Evolutionary conservation across 306 rosid genomes (phyloP), one percentile per base, ranked within the genome.

Genomic region (Glycine soja): DNA sequence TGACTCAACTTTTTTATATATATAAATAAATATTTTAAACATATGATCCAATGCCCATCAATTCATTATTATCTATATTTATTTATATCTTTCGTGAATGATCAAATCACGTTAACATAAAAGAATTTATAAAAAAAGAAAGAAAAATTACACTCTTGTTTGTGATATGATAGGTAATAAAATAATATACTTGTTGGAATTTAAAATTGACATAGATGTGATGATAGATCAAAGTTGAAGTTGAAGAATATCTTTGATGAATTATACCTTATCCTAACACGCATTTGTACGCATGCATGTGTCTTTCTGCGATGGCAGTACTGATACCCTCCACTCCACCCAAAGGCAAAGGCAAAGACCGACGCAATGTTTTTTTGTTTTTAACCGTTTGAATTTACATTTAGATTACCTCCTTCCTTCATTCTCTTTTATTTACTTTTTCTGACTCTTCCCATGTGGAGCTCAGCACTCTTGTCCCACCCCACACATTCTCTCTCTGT

Each of bases 371-470:
- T 24, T 24, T 19, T 24, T 24, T 24, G 30, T 24, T 24, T 24
- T 24, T 24, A 24, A 24, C 30, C 30, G 30, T 24, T 24, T 24
- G 30, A 24, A 24, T 36, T 36, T 36, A 36, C 4, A 57, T 10
- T 24, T 19, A 78, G 71, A 70, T 70, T 47, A 15, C 0, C 10
- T 38, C 43, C 43, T 6, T 19, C 5, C 12, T 7, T 70, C 63
- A 0, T 53, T 38, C 42, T 15, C 24, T 57, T 30, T 40, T 8
- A 38, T 76, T 65, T 85, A 48, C 94, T 88, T 88, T 89, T 76
- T 86, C 97, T 88, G 94, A 90, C 94, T 87, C 67, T 46, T 76
- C 83, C 84, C 97, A 91, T 93, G 99, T 93, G 98, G 82, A 84
- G 89, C 87, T 85, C 92, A 58, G 80, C 72, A 73, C 42, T 84